These are phyloP conservation scores for Pueraria montana DNA, from an alignment of 306 rosid genomes.

Conservation along the genomic window DNA sequence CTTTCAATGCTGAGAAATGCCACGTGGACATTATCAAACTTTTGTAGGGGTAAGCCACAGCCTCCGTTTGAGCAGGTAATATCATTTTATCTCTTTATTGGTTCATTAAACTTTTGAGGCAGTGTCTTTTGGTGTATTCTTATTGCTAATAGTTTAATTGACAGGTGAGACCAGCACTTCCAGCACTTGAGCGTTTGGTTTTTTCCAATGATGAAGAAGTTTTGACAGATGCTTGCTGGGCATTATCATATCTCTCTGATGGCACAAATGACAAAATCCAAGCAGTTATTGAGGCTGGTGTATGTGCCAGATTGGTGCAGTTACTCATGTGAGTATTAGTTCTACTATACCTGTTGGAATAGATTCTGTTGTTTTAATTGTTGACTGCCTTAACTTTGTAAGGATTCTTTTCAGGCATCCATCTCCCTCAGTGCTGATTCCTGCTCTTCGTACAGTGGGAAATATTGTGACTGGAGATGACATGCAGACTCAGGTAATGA, in stretches of 20 bases:
- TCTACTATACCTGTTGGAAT: background rate
- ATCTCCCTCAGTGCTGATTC: slow-evolving; percentile 75
- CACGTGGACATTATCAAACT: slow-evolving; percentile 87
- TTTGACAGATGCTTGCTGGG: too few species aligned
- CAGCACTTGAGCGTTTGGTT: too few species aligned
- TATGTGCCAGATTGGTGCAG: slow-evolving; percentile 72
- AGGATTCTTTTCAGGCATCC: slow-evolving; percentile 65
- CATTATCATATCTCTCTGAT: too few species aligned
- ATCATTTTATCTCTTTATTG: too few species aligned
- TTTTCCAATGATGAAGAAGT: too few species aligned
- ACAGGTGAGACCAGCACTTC: too few species aligned
- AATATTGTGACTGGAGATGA: slow-evolving; percentile 94
- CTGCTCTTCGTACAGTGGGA: slow-evolving; percentile 87
- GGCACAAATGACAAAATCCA: slow-evolving; percentile 68
- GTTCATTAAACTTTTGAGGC: too few species aligned
- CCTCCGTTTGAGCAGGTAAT: slow-evolving; percentile 73
- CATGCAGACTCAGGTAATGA: slow-evolving; percentile 80
- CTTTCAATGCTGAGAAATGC: slow-evolving; percentile 89
- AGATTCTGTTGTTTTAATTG: slow-evolving; percentile 8
- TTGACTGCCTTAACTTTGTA: background rate
- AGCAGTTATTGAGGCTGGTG: slow-evolving; percentile 85
- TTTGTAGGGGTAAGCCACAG: slow-evolving; percentile 92
- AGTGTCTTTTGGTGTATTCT: too few species aligned
- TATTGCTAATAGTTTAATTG: too few species aligned
- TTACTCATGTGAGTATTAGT: slow-evolving; percentile 73